Evolutionary conservation across 768 basidiomycete genomes (phyloP).

Genomic region (Tricholoma hemisulphureum): DNA sequence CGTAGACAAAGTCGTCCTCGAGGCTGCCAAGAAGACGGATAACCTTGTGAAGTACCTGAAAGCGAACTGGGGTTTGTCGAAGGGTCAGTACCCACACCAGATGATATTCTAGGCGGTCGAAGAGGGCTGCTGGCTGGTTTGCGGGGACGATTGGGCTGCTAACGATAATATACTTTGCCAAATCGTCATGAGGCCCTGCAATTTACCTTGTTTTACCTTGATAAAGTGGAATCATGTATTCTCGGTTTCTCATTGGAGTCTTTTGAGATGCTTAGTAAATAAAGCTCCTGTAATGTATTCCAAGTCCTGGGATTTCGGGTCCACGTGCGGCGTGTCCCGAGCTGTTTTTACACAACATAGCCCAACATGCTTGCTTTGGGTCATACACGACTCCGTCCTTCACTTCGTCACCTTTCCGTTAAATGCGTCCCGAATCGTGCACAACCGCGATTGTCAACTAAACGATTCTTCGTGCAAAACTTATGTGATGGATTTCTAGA

Average conservation of each 20-base stretch:
- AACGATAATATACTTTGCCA: constrained; percentile 34
- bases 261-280: too few relatives aligned
- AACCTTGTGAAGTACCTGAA: constrained; percentile 91
- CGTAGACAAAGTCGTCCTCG: constrained; percentile 75
- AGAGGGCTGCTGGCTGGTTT: constrained; percentile 15
- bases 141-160: constrained; percentile 14
- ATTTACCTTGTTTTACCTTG: constrained; percentile 26
- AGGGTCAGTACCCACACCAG: constrained; percentile 96
- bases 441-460: constrained; percentile 10
- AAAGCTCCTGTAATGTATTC: not conserved
- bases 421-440: constrained; percentile 11
- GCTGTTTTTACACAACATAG: constrained; percentile 1
- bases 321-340: constrained; percentile 14
- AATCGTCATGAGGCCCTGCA: constrained; percentile 34
- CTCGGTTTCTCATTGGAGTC: not conserved
- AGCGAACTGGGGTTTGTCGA: constrained; percentile 90
- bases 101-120: constrained; percentile 69
- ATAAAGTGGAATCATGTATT: constrained; percentile 23
- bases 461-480: constrained; percentile 39
- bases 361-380: constrained; percentile 36
- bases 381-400: constrained; percentile 28
- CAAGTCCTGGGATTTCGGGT: not conserved
- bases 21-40: constrained; percentile 86
- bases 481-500: constrained; percentile 71
- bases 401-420: constrained; percentile 9